Conservation (phyloP, 1,284 basidiomycete genomes). For the Pseudozyma sp. region DNA sequence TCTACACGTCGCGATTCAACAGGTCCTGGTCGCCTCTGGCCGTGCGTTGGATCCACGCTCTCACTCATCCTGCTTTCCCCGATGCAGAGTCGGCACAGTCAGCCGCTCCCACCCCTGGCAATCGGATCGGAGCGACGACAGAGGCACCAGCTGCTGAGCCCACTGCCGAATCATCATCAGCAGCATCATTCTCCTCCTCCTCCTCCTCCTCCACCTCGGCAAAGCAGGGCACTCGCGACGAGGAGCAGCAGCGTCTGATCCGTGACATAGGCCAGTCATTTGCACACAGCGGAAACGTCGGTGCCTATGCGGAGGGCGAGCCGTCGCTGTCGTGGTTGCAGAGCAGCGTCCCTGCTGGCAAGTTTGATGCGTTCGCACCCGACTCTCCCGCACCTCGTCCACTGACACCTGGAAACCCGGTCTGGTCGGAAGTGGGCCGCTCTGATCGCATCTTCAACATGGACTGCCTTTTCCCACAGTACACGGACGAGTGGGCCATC, state of each 20-base stretch:
- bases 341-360: slow-evolving; percentile 25
- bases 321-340: slow-evolving; percentile 24
- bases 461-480: slow-evolving; percentile 67
- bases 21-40: slow-evolving; percentile 26
- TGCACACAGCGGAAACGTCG: slow-evolving; percentile 17
- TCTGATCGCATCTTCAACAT: slow-evolving; percentile 67
- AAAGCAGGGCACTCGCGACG: slow-evolving; percentile 52
- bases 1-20: slow-evolving; percentile 50
- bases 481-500: slow-evolving; percentile 83
- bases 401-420: slow-evolving; percentile 31
- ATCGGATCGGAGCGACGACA: slow-evolving; percentile 24
- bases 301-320: slow-evolving; percentile 28
- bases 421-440: slow-evolving; percentile 51
- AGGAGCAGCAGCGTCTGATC: slow-evolving; percentile 34
- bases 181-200: too few species aligned
- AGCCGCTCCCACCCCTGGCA: not conserved
- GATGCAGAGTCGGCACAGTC: slow-evolving; percentile 1
- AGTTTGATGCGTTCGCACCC: slow-evolving; percentile 27
- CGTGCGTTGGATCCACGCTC: slow-evolving; percentile 46
- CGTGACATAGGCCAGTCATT: slow-evolving; percentile 36
- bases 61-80: slow-evolving; percentile 45
- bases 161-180: slow-evolving; percentile 42
- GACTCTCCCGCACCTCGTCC: slow-evolving; percentile 40
- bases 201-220: not conserved
- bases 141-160: slow-evolving; percentile 65